These are phyloP conservation scores for Sporisorium reilianum DNA, from an alignment of 1,284 basidiomycete species.

Conservation along the genomic window DNA sequence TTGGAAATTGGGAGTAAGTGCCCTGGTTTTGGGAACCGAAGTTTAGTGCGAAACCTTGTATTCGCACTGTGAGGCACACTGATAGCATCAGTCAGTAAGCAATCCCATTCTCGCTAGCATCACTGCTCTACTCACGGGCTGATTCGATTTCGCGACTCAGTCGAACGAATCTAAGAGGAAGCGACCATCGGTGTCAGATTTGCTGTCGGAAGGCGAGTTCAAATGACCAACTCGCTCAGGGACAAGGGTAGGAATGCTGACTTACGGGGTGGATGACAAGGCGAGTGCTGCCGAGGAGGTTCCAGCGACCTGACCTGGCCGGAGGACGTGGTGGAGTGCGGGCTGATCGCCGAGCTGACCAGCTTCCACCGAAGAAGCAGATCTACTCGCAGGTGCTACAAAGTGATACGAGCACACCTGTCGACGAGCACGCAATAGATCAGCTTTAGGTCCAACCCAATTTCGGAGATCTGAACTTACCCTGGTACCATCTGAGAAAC, in stretches of 20 bases:
- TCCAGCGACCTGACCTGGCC: background rate
- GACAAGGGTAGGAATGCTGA: background rate
- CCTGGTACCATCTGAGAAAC: slow-evolving; percentile 25
- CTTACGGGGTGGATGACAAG: slow-evolving; percentile 17
- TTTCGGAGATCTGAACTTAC: slow-evolving; percentile 1
- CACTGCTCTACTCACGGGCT: slow-evolving; percentile 8
- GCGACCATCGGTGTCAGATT: background rate
- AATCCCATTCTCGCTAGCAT: background rate
- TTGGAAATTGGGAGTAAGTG: background rate
- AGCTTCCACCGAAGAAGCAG: background rate
- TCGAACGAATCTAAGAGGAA: slow-evolving; percentile 16
- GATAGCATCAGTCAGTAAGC: background rate
- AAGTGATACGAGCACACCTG: slow-evolving; percentile 31
- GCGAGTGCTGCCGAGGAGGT: background rate
- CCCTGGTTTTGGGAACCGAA: slow-evolving; percentile 5
- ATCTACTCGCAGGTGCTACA: background rate
- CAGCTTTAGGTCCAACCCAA: background rate
- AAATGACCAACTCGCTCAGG: too few species aligned
- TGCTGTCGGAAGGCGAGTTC: background rate
- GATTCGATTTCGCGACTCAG: slow-evolving; percentile 13
- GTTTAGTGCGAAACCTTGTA: slow-evolving; percentile 19
- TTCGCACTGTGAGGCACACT: slow-evolving; percentile 3
- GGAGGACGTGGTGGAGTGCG: slow-evolving; percentile 18
- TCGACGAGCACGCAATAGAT: background rate
- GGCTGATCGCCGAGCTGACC: background rate